Evolutionary conservation across 2,329 filamentous ascomycete species (phyloP).

Genomic region (Capronia coronata): DNA sequence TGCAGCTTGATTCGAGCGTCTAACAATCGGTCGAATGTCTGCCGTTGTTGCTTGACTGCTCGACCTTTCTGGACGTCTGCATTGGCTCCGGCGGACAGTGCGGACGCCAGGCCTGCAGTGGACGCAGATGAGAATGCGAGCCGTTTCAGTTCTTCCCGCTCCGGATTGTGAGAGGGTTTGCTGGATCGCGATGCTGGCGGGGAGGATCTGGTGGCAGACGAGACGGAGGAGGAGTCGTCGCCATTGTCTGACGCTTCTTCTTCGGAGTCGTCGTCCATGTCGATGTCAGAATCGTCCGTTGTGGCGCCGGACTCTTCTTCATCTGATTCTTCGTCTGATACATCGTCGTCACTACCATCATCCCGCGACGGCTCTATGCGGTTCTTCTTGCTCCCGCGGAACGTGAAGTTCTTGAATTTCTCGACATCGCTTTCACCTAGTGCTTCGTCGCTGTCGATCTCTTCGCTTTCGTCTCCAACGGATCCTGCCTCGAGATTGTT

Average conservation of each 20-base stretch:
- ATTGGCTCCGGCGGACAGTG: constrained; percentile 60
- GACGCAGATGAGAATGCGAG: constrained; percentile 63
- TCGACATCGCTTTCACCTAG: constrained; percentile 28
- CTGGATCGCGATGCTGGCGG: constrained; percentile 22
- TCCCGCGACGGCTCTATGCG: constrained; percentile 5
- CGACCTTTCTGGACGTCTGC: constrained; percentile 77
- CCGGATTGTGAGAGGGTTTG: constrained; percentile 21
- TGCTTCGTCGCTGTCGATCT: constrained; percentile 31
- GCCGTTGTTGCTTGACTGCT: constrained; percentile 79
- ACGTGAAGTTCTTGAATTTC: constrained; percentile 25
- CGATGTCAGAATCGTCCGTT: constrained; percentile 29
- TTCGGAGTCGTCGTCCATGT: constrained; percentile 34
- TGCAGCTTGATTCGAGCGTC: constrained; percentile 89
- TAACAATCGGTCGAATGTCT: constrained; percentile 78
- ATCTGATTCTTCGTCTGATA: constrained; percentile 30
- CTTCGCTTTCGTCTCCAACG: constrained; percentile 28
- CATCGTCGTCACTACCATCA: constrained; percentile 10
- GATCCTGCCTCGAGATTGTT: constrained; percentile 22
- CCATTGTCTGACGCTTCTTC: constrained; percentile 28
- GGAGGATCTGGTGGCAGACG: constrained; percentile 10
- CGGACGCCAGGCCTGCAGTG: constrained; percentile 55
- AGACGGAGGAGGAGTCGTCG: constrained; percentile 27
- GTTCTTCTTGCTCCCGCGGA: constrained; percentile 26
- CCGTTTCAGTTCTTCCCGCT: constrained; percentile 53
- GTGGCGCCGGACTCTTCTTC: constrained; percentile 18